A percentile compares a stretch with the other conserved stretches of the same genome.
These are phyloP conservation scores for Aspergillus incahuasiensis DNA, from an alignment of 495 filamentous ascomycete genomes.

Conservation along the genomic window DNA sequence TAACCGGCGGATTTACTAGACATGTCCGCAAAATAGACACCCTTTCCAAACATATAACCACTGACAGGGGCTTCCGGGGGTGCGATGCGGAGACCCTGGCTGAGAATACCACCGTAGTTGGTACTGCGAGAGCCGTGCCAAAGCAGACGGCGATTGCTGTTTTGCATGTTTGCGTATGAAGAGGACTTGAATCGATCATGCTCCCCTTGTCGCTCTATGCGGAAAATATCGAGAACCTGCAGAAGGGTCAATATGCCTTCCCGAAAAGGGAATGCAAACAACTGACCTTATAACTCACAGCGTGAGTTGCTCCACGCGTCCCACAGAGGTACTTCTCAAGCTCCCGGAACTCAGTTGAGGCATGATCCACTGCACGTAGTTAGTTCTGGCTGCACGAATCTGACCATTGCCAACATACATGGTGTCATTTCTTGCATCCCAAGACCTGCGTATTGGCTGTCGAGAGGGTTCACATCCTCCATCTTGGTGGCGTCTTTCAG, in stretches of 20 bases:
- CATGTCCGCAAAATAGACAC: slow-evolving; percentile 87
- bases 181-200: slow-evolving; percentile 59
- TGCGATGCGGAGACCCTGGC: slow-evolving; percentile 80
- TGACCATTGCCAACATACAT: slow-evolving; percentile 21
- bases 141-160: slow-evolving; percentile 62
- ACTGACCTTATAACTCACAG: slow-evolving; percentile 41
- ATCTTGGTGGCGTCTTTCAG: slow-evolving; percentile 58
- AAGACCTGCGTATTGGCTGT: slow-evolving; percentile 65
- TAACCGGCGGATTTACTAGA: slow-evolving; percentile 75
- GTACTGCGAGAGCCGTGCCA: slow-evolving; percentile 78
- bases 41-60: slow-evolving; percentile 83
- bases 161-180: slow-evolving; percentile 38
- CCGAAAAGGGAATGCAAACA: neutral
- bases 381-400: neutral
- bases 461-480: slow-evolving; percentile 56
- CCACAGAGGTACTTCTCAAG: slow-evolving; percentile 61
- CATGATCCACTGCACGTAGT: slow-evolving; percentile 43
- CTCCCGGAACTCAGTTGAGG: slow-evolving; percentile 56
- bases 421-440: slow-evolving; percentile 71
- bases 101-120: slow-evolving; percentile 80
- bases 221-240: slow-evolving; percentile 71
- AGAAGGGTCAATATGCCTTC: slow-evolving; percentile 4
- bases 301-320: slow-evolving; percentile 59
- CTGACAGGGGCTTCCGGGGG: slow-evolving; percentile 75
- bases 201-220: slow-evolving; percentile 74